Conservation (phyloP, 208 protist genomes). For the Wallacemonas sp. region DNA sequence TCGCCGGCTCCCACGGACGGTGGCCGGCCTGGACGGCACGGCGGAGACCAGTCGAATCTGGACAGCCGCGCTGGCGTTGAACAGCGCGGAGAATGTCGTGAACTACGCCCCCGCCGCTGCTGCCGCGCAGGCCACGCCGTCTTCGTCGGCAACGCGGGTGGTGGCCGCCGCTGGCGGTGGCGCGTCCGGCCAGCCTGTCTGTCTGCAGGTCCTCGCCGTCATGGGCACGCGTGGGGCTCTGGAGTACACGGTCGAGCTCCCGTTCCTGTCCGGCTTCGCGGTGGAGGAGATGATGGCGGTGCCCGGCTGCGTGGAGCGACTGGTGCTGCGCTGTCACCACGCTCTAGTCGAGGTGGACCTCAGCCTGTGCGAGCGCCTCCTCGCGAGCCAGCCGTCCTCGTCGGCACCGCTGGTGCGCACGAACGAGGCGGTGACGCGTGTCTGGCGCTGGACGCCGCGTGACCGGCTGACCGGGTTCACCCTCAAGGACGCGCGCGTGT, state of each 20-base stretch:
- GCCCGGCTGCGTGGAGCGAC: constrained; percentile 33
- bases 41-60: constrained; percentile 27
- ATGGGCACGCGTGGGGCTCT: constrained; percentile 38
- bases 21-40: constrained; percentile 29
- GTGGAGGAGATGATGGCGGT: constrained; percentile 43
- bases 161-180: constrained; percentile 8
- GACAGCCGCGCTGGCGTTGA: constrained; percentile 31
- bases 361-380: constrained; percentile 21
- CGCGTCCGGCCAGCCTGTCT: constrained; percentile 1
- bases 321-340: constrained; percentile 38
- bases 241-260: constrained; percentile 41
- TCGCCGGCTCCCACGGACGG: constrained; percentile 40
- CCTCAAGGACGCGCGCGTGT: constrained; percentile 55
- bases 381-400: background rate
- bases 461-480: constrained; percentile 51
- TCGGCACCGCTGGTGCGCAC: constrained; percentile 13
- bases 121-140: constrained; percentile 2
- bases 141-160: constrained; percentile 3
- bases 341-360: constrained; percentile 38
- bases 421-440: constrained; percentile 39
- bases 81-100: constrained; percentile 18
- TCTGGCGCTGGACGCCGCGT: constrained; percentile 62
- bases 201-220: constrained; percentile 39
- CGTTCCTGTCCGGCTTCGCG: constrained; percentile 40
- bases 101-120: background rate